phyloP scores from a whole-genome alignment of 257 asterid species.

The Ocimum tenuiflorum region DNA sequence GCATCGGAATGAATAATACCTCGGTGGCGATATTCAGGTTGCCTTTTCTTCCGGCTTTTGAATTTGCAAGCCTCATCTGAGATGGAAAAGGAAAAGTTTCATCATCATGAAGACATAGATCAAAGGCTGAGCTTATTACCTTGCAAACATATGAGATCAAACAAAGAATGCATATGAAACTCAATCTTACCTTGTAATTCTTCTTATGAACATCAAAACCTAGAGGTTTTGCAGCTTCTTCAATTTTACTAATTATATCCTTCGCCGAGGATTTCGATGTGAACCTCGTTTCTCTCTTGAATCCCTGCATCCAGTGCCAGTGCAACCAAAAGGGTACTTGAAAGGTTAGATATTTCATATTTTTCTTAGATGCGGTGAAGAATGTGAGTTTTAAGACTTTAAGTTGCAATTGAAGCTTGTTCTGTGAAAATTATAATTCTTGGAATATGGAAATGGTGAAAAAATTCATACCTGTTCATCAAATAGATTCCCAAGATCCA shows the following conservation, averaged over 20 bases:
- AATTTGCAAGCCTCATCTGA: constrained; percentile 92
- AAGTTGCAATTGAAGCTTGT: no score
- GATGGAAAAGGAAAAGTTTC: background rate
- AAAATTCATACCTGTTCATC: constrained; percentile 60
- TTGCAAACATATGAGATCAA: background rate
- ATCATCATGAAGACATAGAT: background rate
- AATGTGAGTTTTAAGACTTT: no score
- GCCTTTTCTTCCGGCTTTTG: constrained; percentile 95
- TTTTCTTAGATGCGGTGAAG: no score
- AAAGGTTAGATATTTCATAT: constrained; percentile 3
- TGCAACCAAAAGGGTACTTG: constrained; percentile 10
- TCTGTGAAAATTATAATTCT: background rate
- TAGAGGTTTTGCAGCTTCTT: constrained; percentile 80
- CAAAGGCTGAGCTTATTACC: no score
- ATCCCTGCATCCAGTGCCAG: constrained; percentile 32
- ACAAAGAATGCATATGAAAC: background rate
- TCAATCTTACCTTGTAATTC: constrained; percentile 65
- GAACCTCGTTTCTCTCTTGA: constrained; percentile 78
- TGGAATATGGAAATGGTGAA: background rate
- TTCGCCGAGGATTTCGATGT: constrained; percentile 71
- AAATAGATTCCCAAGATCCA: constrained; percentile 85
- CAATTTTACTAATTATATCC: constrained; percentile 71
- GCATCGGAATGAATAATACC: constrained; percentile 44
- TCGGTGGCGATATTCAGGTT: constrained; percentile 85
- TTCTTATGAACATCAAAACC: constrained; percentile 83